These are phyloP conservation scores for Hevea brasiliensis DNA, from an alignment of 345 rosid species.

Conservation along the genomic window DNA sequence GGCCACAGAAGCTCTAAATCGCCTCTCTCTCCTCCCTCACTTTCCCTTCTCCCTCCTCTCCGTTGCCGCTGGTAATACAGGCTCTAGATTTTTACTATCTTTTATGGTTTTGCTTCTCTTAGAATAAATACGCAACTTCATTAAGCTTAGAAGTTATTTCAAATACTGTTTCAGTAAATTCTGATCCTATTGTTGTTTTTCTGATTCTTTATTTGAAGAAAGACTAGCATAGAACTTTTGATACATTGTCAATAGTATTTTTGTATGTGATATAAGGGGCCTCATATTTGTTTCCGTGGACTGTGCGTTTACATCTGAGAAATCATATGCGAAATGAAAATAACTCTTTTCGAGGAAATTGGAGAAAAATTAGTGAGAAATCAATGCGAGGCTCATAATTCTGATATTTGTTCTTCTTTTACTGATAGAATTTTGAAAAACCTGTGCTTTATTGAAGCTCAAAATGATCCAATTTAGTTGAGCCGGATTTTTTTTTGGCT, in stretches of 20 bases:
- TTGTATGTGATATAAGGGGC: too few relatives aligned
- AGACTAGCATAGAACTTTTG: neutral
- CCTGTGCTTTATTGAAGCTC: too few relatives aligned
- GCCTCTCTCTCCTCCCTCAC: slow-evolving; percentile 57
- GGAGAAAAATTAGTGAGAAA: too few relatives aligned
- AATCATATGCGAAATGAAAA: neutral
- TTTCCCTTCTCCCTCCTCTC: slow-evolving; percentile 75
- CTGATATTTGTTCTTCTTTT: too few relatives aligned
- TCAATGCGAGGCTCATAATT: too few relatives aligned
- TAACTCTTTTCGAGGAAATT: neutral
- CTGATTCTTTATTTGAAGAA: neutral
- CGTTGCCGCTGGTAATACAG: slow-evolving; percentile 51
- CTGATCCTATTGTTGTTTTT: neutral
- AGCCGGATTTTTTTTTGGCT: too few relatives aligned
- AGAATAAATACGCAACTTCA: neutral
- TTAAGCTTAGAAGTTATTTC: neutral
- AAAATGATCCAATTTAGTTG: too few relatives aligned
- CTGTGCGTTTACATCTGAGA: neutral
- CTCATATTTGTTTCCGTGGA: neutral
- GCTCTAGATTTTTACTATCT: neutral
- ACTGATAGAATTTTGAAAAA: too few relatives aligned
- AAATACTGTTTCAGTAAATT: neutral
- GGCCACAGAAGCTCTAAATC: slow-evolving; percentile 66
- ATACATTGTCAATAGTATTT: neutral
- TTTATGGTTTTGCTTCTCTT: neutral